Evolutionary conservation across 352 stramenopile genomes (phyloP).

Genomic region (Aphanomyces euteiches): DNA sequence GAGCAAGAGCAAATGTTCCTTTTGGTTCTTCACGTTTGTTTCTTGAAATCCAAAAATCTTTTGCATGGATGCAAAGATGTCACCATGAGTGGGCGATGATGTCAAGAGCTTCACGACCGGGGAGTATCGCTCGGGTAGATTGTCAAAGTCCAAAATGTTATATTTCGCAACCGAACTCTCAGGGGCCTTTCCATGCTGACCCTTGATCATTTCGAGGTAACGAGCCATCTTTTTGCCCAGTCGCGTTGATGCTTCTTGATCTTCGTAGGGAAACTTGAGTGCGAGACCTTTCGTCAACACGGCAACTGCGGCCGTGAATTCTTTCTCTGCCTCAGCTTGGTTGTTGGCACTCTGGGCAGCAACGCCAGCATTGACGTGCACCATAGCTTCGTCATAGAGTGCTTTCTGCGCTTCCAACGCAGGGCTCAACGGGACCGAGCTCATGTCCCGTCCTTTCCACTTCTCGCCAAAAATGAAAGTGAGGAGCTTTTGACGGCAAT

Average conservation of each 20-base stretch:
- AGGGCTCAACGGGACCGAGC: constrained; percentile 9
- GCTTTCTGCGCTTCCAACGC: constrained; percentile 54
- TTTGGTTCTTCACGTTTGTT: constrained; percentile 69
- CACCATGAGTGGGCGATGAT: constrained; percentile 46
- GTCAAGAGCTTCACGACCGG: constrained; percentile 54
- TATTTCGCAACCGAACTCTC: constrained; percentile 38
- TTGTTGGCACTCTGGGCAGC: constrained; percentile 69
- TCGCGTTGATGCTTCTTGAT: constrained; percentile 61
- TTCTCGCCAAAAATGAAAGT: constrained; percentile 18
- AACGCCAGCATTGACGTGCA: constrained; percentile 75
- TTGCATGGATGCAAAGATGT: constrained; percentile 91
- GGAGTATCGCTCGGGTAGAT: constrained; percentile 43
- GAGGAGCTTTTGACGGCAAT: not conserved
- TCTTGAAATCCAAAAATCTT: constrained; percentile 97
- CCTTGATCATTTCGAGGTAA: constrained; percentile 86
- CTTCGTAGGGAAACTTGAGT: constrained; percentile 68
- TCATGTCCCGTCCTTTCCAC: constrained; percentile 6
- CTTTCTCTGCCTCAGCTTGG: constrained; percentile 48
- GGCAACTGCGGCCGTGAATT: constrained; percentile 55
- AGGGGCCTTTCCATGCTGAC: constrained; percentile 54
- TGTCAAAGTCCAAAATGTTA: constrained; percentile 74
- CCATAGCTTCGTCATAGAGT: constrained; percentile 76
- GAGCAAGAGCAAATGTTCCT: constrained; percentile 74
- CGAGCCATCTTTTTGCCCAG: constrained; percentile 83
- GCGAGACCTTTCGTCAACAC: constrained; percentile 74